Conservation (phyloP, 225 moss, liverwort and hornwort species). For the Polytrichum formosum region DNA sequence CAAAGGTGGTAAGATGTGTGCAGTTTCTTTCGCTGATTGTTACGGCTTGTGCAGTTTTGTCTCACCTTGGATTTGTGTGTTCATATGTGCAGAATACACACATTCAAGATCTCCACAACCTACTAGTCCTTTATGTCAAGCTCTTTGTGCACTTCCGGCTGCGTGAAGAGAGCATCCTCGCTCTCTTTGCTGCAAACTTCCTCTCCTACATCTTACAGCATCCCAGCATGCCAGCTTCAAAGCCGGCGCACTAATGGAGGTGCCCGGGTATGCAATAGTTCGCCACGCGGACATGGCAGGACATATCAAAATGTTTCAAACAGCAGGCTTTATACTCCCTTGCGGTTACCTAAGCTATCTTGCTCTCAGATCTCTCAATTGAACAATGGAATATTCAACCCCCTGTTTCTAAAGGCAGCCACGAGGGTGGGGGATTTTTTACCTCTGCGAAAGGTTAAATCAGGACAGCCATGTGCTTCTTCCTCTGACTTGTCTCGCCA, state of each 20-base stretch:
- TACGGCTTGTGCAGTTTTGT: too few relatives aligned
- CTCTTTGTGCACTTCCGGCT: conserved; percentile 31
- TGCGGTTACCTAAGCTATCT: conserved; percentile 12
- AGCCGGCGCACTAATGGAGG: background rate
- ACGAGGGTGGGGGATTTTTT: background rate
- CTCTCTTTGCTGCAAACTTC: conserved; percentile 22
- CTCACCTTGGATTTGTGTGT: too few relatives aligned
- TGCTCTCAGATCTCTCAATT: conserved; percentile 6
- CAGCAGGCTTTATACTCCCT: background rate
- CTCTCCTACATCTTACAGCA: background rate
- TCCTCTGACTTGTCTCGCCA: conserved; percentile 39
- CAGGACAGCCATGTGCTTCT: conserved; percentile 10
- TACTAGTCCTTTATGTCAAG: conserved; percentile 41
- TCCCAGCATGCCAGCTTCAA: background rate
- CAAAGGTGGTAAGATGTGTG: too few relatives aligned
- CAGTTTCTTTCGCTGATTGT: too few relatives aligned
- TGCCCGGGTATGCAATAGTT: too few relatives aligned
- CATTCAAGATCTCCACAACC: background rate
- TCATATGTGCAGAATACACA: too few relatives aligned
- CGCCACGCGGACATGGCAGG: background rate
- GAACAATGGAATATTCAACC: conserved; percentile 24
- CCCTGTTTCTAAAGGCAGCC: conserved; percentile 6
- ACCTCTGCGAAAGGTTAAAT: background rate
- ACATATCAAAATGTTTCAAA: background rate
- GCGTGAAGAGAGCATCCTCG: conserved; percentile 36